Base-by-base conservation (phyloP, 2,329 filamentous ascomycete genomes). In the Diaporthe velutina region DNA sequence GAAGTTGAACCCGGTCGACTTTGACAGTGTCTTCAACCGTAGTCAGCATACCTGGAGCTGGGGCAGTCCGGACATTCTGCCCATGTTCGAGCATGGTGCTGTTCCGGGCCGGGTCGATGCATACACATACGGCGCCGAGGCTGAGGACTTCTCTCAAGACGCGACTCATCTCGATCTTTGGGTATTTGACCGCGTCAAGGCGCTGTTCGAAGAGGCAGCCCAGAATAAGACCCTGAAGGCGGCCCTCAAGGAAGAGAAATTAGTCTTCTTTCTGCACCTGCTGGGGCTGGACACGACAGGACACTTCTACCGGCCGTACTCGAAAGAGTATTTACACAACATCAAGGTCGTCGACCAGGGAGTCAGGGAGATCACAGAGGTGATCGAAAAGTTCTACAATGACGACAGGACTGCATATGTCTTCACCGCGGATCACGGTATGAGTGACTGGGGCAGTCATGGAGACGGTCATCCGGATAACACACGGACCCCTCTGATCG, bases 381-480 rank as follows among this genome's bases (percentile, higher is more conserved):
- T 98, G 71, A 92, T 98, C 67, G 91, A 98, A 48, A 90, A 93
- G 17, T 99, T 98, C 82, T 99, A 98, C 80, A 88, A 86, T 7
- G 93, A 95, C 79, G 93, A 90, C 72, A 93, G 97, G 83, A 98
- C 97, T 0, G 95, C 97, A 0, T 99, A 96, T 82, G 91, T 99
- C 22, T 99, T 99, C 82, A 99, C 97, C 1, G 97, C 97, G 10
- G 97, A 99, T 81, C 97, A 99, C 83, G 97, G 97, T 25, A 99
- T 99, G 97, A 98, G 95, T 81, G 97, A 99, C 83, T 98, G 94
- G 93, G 97, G 97, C n/a, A 98, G 96, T 79, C 97, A 99, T 82
- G 97, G 97, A 50, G 97, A 99, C 83, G 97, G 97, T 10, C 96
- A 99, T 83, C 97, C 97, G 0, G 94, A 99, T 83, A 99, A 98